Base-by-base conservation (phyloP, 2,329 filamentous ascomycete species). In the Alternaria sp. region DNA sequence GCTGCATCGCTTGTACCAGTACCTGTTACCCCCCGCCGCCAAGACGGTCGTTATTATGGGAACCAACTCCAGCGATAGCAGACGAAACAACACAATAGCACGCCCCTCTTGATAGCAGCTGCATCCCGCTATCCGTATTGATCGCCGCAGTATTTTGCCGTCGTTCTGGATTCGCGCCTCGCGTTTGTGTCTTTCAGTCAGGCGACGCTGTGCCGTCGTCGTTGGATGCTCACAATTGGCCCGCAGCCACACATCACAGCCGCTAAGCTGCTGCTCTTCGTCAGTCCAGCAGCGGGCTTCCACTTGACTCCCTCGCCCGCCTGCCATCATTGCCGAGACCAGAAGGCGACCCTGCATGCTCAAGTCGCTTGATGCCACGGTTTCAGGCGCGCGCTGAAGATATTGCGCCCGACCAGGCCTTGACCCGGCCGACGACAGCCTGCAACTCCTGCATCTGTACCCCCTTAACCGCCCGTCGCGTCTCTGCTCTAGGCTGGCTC, bases 331-430 rank as follows among this genome's bases (percentile, higher is more conserved):
- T 70, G 61, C 71, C 72, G 53, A 59, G 57, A 39, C 57, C 62
- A 69, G 67, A 62, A 53, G 55, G 52, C 55, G 60, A 66, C 62
- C 69, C 68, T 72, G 70, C 66, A 72, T 66, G 64, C 60, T 61
- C 63, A 59, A 68, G 62, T 67, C 67, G 66, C 52, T 51, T 56
- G 54, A 67, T 66, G 65, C 65, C 60, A 63, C 62, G 62, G 51
- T 34, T 56, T 60, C 68, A 61, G 59, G 62, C 62, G 63, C 57
- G 34, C 52, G 24, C 28, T 11, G 55, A 40, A 40, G 37, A 46
- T 34, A 41, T 49, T 61, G 56, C 55, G 39, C 50, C 46, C 36
- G 40, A 42, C 46, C 53, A 54, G 51, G 56, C 60, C 34, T 48
- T 61, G 40, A 40, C 51, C 57, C 36, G 36, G 21, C 44, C 48